Conservation (phyloP, 2,329 filamentous ascomycete species). For the Claviceps capensis region DNA sequence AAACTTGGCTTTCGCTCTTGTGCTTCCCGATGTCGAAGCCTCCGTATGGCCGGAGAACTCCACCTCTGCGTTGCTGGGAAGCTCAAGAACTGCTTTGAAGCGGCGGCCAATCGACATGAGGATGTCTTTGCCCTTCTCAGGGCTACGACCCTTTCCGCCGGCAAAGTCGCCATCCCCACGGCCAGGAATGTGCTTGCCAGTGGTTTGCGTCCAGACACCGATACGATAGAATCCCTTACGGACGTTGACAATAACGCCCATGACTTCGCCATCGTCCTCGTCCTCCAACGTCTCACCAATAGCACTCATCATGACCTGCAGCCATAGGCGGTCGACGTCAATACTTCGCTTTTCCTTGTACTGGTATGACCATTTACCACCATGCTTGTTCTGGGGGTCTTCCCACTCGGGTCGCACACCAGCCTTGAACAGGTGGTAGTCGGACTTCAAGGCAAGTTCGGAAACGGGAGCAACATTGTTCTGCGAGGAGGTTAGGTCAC, state of each 20-base stretch:
- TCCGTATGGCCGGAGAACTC: constrained; percentile 98
- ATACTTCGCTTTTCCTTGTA: constrained; percentile 92
- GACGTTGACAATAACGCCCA: constrained; percentile 98
- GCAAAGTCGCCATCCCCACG: constrained; percentile 61
- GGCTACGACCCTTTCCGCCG: constrained; percentile 61
- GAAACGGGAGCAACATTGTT: constrained; percentile 98
- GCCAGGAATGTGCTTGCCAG: constrained; percentile 68
- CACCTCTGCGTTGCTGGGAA: constrained; percentile 62
- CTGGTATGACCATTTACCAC: constrained; percentile 96
- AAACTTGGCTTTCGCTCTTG: constrained; percentile 90
- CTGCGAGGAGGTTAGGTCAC: constrained; percentile 31
- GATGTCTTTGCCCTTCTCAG: constrained; percentile 74
- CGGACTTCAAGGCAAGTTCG: constrained; percentile 90
- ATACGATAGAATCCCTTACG: constrained; percentile 97
- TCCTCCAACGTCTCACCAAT: constrained; percentile 97
- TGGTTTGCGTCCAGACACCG: constrained; percentile 91
- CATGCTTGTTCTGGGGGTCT: constrained; percentile 96
- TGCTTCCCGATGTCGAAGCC: constrained; percentile 82
- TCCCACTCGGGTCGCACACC: constrained; percentile 98
- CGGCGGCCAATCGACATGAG: constrained; percentile 72
- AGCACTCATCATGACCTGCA: constrained; percentile 89
- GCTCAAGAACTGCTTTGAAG: constrained; percentile 85
- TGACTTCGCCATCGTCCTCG: constrained; percentile 89
- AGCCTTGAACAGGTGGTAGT: constrained; percentile 98
- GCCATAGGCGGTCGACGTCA: constrained; percentile 90